Base-by-base conservation (phyloP, 2,329 filamentous ascomycete genomes). In the Shiraia sp. region DNA sequence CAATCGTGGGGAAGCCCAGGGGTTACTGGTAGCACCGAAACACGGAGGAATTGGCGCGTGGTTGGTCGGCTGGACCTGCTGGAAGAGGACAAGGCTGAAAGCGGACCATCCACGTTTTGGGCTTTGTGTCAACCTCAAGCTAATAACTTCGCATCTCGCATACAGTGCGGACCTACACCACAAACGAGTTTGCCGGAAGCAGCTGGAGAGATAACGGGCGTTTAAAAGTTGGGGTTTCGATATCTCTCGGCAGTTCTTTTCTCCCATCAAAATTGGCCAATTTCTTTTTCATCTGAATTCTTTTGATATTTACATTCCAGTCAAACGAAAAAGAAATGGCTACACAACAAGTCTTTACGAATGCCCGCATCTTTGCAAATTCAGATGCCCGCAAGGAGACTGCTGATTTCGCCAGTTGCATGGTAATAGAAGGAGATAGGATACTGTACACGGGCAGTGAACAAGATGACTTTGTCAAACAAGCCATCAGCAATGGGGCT, bases 281-380 rank as follows among this genome's bases (percentile, higher is more conserved):
- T 16, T 13, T 19, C 10, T 17, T 17, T 23, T 10, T 22, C 10
- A 12, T 7, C 24, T 10, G 33, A 10, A 3, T 17, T 33, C 13
- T 13, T 17, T 10, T 19, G 10, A 3, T 9, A 22, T 10, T 17
- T n/a, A 10, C 13, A 38, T 17, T n/a, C 12, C 6, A 2, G 30
- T 24, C n/a, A n/a, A 14, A 22, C 10, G 15, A 24, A 17, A 23
- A 13, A 24, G 24, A 29, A 34, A 49, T 40, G 42, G 22, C 32
- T n/a, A 16, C 16, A 15, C 36, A 26, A 26, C 38, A 28, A 13
- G 32, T 49, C 6, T 49, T 49, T 13, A 24, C 45, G 8, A 49
- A 49, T 19, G 46, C 30, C 10, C 42, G 46, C 22, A 37, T 49
- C 10, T 45, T 49, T 23, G 33, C 38, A 14, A 33, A 40, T 12